Evolutionary conservation across 139 green algal genomes (phyloP).

Genomic region (Chlamydomonas sphaeroides): DNA sequence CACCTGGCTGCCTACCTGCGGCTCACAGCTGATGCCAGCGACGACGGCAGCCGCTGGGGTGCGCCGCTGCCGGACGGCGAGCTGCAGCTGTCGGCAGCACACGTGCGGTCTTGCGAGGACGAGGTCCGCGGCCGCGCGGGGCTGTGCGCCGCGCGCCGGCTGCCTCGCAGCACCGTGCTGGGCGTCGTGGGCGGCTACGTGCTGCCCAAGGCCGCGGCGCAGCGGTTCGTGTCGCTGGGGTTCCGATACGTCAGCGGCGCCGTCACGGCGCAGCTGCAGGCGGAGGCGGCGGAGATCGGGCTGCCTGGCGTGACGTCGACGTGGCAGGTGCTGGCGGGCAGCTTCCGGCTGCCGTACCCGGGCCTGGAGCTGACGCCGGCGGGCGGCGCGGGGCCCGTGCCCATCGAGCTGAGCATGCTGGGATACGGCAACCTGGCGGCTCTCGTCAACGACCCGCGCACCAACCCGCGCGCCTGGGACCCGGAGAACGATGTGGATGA

Average conservation of each 20-base stretch:
- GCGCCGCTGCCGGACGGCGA: not conserved
- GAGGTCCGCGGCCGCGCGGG: not conserved
- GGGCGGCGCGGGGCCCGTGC: not conserved
- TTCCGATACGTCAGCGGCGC: not conserved
- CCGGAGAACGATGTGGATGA: conserved; percentile 13
- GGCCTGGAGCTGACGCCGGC: conserved; percentile 8
- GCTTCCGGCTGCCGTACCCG: conserved; percentile 6
- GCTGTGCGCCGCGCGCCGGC: not conserved
- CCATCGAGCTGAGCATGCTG: conserved; percentile 26
- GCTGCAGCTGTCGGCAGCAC: not conserved
- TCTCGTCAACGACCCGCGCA: conserved; percentile 23
- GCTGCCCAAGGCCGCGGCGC: not conserved
- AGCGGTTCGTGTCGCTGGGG: not conserved
- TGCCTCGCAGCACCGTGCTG: not conserved
- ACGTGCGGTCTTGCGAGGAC: not conserved
- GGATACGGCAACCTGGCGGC: conserved; percentile 33
- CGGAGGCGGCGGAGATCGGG: not conserved
- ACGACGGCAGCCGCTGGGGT: not conserved
- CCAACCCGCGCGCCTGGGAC: conserved; percentile 3
- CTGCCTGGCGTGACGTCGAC: not conserved
- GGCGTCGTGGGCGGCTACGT: conserved; percentile 27
- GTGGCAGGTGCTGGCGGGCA: conserved; percentile 19
- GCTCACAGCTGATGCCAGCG: not conserved
- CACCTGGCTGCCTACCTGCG: not conserved
- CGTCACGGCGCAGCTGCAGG: not conserved